These are phyloP conservation scores for Sarocladiaceae sp. DNA, from an alignment of 2,329 filamentous ascomycete genomes.

Conservation along the genomic window DNA sequence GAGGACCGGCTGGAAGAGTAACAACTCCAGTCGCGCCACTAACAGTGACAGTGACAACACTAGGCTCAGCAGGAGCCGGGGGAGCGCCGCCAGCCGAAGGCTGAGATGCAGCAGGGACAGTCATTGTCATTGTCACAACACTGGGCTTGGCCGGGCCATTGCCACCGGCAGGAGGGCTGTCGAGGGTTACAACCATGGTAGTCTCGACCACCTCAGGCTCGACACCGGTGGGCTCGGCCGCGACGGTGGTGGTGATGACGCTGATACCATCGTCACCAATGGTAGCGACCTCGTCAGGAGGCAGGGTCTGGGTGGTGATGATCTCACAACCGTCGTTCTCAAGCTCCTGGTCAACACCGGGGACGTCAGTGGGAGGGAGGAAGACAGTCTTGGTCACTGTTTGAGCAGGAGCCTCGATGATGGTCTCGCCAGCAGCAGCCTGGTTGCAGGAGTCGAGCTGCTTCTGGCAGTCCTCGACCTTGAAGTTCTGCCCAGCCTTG, in stretches of 20 bases:
- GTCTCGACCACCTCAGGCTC: neutral
- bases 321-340: neutral
- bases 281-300: conserved; percentile 1
- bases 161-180: neutral
- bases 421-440: neutral
- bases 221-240: neutral
- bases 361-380: neutral
- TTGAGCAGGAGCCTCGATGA: neutral
- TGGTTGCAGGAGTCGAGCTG: conserved; percentile 3
- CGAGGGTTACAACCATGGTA: conserved; percentile 6
- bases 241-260: conserved; percentile 4
- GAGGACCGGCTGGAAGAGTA: neutral
- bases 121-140: conserved; percentile 6
- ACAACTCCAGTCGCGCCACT: neutral
- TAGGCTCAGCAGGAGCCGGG: neutral
- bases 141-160: neutral
- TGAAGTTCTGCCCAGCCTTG: neutral
- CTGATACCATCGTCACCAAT: conserved; percentile 2
- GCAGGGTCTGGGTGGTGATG: conserved; percentile 4
- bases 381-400: conserved; percentile 7
- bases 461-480: conserved; percentile 7
- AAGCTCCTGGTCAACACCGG: neutral
- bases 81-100: neutral
- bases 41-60: neutral
- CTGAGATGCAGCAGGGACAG: neutral